Percentiles rank a stretch among this genome's conserved stretches.
Conservation (phyloP, 768 basidiomycete genomes). For the Phanerochaete carnosa region DNA sequence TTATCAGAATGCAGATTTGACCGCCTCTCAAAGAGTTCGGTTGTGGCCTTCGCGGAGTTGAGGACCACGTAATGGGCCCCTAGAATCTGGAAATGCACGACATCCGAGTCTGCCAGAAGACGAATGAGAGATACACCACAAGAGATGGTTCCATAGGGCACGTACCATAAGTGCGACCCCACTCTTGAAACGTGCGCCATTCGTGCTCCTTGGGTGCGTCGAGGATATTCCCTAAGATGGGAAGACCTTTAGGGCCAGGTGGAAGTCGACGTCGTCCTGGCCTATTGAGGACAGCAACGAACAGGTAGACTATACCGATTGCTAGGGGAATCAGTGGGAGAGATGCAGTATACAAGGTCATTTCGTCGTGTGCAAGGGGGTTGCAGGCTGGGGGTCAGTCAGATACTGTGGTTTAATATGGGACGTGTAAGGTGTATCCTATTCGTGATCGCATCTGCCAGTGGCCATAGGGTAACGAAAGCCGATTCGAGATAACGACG, state of each 20-base stretch:
- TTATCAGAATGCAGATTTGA: conserved; percentile 16
- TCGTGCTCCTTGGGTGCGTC: neutral
- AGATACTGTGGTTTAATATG: no score
- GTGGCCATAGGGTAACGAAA: no score
- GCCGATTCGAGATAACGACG: no score
- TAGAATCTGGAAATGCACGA: conserved; percentile 14
- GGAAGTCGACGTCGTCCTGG: neutral
- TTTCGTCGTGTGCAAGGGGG: no score
- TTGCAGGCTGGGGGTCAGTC: no score
- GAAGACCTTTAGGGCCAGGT: neutral
- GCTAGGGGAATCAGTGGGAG: neutral
- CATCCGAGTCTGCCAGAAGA: conserved; percentile 12
- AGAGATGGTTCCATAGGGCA: neutral
- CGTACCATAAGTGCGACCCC: neutral
- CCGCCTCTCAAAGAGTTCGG: conserved; percentile 19
- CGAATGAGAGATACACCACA: neutral
- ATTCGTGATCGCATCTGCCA: no score
- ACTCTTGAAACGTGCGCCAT: neutral
- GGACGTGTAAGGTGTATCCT: no score
- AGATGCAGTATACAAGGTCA: no score
- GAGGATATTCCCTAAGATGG: neutral
- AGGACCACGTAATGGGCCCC: conserved; percentile 10
- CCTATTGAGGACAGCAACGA: neutral
- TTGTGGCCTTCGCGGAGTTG: conserved; percentile 8
- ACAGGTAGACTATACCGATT: neutral